phyloP scores from a whole-genome alignment of 306 rosid species.

The Pyrus betulifolia region DNA sequence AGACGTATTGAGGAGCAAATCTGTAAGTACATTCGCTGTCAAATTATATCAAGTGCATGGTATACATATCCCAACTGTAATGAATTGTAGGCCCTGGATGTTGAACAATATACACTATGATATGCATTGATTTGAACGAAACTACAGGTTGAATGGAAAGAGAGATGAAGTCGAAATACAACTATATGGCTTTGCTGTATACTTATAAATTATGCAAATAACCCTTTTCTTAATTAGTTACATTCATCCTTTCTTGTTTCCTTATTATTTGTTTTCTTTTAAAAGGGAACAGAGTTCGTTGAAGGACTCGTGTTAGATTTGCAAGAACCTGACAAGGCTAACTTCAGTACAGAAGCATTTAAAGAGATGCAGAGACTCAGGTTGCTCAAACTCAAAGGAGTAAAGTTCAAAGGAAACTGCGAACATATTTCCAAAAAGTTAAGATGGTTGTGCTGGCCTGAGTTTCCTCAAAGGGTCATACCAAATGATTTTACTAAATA shows the following conservation, averaged over 20 bases:
- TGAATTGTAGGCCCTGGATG: too few relatives aligned
- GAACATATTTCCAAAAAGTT: slow-evolving; percentile 17
- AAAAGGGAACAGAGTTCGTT: not conserved
- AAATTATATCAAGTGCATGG: not conserved
- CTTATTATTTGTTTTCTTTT: not conserved
- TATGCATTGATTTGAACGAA: too few relatives aligned
- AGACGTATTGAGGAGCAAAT: not conserved
- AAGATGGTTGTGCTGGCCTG: not conserved
- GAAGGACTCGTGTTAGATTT: slow-evolving; percentile 6
- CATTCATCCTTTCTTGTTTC: too few relatives aligned
- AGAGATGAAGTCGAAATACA: not conserved
- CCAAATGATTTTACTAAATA: not conserved
- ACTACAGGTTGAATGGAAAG: too few relatives aligned
- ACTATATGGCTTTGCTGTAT: not conserved
- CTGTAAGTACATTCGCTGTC: not conserved
- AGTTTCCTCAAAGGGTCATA: not conserved
- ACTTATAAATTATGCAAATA: not conserved
- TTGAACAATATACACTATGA: too few relatives aligned
- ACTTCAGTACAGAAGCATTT: slow-evolving; percentile 13
- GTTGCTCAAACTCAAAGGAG: slow-evolving; percentile 27
- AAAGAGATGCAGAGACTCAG: slow-evolving; percentile 24
- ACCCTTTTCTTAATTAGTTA: too few relatives aligned
- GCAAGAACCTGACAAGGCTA: not conserved
- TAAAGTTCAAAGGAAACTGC: slow-evolving; percentile 10
- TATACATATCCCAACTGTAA: not conserved